These are phyloP conservation scores for Ascochyta pisi DNA, from an alignment of 2,329 filamentous ascomycete species.

Conservation along the genomic window DNA sequence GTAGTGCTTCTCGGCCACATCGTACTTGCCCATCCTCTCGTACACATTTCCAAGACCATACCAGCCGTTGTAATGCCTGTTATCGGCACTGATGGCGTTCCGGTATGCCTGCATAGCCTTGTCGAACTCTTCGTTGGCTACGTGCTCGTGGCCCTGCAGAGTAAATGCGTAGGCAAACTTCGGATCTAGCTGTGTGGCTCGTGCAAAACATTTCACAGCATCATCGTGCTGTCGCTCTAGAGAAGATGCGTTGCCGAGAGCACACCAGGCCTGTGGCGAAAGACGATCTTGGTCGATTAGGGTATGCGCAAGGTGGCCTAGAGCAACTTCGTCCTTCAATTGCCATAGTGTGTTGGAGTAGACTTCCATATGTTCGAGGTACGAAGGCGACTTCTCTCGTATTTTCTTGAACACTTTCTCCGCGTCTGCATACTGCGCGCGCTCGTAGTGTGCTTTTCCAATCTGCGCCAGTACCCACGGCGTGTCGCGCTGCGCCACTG, in stretches of 20 bases:
- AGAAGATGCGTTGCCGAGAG: constrained; percentile 93
- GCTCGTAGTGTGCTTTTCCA: constrained; percentile 90
- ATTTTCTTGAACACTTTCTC: constrained; percentile 86
- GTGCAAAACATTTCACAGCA: constrained; percentile 91
- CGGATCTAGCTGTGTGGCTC: constrained; percentile 87
- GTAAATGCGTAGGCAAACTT: constrained; percentile 96
- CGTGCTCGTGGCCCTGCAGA: constrained; percentile 92
- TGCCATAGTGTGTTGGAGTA: constrained; percentile 99
- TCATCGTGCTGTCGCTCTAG: constrained; percentile 92
- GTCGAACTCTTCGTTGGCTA: constrained; percentile 96
- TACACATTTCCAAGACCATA: constrained; percentile 86
- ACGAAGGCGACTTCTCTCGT: constrained; percentile 78
- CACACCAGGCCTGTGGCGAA: constrained; percentile 95
- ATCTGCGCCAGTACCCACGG: constrained; percentile 93
- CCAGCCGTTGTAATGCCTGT: constrained; percentile 96
- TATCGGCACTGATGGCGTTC: constrained; percentile 82
- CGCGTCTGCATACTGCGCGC: constrained; percentile 82
- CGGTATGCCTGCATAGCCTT: constrained; percentile 90
- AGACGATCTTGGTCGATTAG: constrained; percentile 85
- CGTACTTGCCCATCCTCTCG: constrained; percentile 87
- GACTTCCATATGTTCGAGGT: constrained; percentile 94
- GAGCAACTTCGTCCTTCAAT: constrained; percentile 86
- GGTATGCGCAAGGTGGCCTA: constrained; percentile 91
- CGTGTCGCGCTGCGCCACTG: constrained; percentile 80
- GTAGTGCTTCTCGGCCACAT: constrained; percentile 91